Evolutionary conservation across 2,329 filamentous ascomycete genomes (phyloP).

Genomic region (Cercospora zeae-maydis): DNA sequence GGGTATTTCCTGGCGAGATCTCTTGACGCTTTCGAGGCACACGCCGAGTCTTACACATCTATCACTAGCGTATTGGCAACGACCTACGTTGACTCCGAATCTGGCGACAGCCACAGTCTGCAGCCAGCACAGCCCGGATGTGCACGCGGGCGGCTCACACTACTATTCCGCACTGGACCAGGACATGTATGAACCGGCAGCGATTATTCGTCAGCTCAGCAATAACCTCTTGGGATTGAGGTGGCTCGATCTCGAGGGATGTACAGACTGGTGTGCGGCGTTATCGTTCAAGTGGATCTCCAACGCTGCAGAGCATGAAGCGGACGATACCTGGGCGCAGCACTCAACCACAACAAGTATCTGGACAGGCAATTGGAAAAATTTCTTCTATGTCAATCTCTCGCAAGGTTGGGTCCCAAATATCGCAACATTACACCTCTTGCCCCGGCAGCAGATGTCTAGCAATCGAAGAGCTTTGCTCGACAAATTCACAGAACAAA

Average conservation of each 20-base stretch:
- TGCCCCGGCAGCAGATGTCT: constrained; percentile 32
- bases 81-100: constrained; percentile 56
- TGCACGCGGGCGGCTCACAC: constrained; percentile 51
- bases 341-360: constrained; percentile 32
- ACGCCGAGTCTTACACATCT: constrained; percentile 59
- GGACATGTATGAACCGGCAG: constrained; percentile 55
- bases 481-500: constrained; percentile 2
- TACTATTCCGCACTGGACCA: constrained; percentile 53
- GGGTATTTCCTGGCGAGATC: constrained; percentile 52
- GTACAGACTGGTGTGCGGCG: constrained; percentile 53
- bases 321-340: constrained; percentile 13
- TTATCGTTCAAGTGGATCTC: constrained; percentile 33
- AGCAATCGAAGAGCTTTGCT: constrained; percentile 7
- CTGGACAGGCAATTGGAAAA: constrained; percentile 45
- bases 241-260: constrained; percentile 62
- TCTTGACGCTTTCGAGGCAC: constrained; percentile 52
- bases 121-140: constrained; percentile 40
- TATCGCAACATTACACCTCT: constrained; percentile 21
- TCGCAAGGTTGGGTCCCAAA: constrained; percentile 46
- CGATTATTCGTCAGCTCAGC: constrained; percentile 55
- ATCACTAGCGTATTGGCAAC: constrained; percentile 61
- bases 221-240: constrained; percentile 55
- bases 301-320: neutral
- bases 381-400: constrained; percentile 41
- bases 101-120: constrained; percentile 46